phyloP scores from a whole-genome alignment of 129 eudicot species.

The Oenanthe sinensis region DNA sequence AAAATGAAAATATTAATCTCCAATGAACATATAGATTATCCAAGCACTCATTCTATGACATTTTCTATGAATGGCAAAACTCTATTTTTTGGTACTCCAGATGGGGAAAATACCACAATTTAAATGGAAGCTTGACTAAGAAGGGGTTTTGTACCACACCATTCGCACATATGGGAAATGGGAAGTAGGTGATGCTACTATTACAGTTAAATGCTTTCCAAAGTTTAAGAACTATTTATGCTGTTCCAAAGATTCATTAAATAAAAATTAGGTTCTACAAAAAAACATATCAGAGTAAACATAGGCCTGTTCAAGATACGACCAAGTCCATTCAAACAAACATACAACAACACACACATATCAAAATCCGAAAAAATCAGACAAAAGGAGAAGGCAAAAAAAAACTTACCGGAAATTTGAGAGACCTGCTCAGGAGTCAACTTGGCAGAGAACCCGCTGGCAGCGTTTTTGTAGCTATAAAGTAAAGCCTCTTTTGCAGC shows the following conservation, averaged over 20 bases:
- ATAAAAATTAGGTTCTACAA: neutral
- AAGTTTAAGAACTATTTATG: neutral
- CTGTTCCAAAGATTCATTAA: neutral
- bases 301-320: neutral
- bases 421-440: slow-evolving; percentile 80
- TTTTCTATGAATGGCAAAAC: too few relatives aligned
- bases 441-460: slow-evolving; percentile 88
- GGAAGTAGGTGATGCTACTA: too few relatives aligned
- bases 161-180: too few relatives aligned
- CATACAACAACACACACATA: neutral
- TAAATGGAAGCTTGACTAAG: too few relatives aligned
- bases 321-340: neutral
- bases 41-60: too few relatives aligned
- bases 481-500: slow-evolving; percentile 81
- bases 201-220: too few relatives aligned
- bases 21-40: too few relatives aligned
- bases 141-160: too few relatives aligned
- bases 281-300: neutral
- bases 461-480: slow-evolving; percentile 81
- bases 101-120: too few relatives aligned
- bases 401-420: slow-evolving; percentile 50
- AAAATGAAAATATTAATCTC: too few relatives aligned
- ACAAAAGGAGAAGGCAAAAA: slow-evolving; percentile 2
- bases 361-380: neutral
- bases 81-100: too few relatives aligned